Base-by-base conservation (phyloP, 2,329 filamentous ascomycete species). In the Venturia nashicola region DNA sequence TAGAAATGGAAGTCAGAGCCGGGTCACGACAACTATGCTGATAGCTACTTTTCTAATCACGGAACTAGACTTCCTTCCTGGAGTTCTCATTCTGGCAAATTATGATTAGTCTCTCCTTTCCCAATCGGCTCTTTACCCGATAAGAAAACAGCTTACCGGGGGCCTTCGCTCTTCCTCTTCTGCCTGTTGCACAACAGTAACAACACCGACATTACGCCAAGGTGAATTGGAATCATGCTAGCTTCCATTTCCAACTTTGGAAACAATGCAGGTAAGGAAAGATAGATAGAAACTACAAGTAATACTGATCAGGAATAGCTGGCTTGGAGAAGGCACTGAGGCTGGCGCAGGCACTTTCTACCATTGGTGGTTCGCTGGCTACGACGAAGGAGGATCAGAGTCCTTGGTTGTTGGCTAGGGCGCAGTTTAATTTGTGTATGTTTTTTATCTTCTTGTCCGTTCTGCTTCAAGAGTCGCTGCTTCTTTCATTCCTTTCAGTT, bases 241-340 rank as follows among this genome's bases (percentile, higher is more conserved):
- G 18, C 51, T n/a, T 36, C 51, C 3, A 36, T 57, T 12, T 64
- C 62, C 14, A 59, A 61, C n/a, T 64, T 64, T 12, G 62, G 36
- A n/a, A 64, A 64, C 27, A 64, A 64, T 27, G 62, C 62, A n/a
- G 62, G 62, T 64, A 32, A 4, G 36, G 11, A 39, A 4, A 16
- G 16, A n/a, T n/a, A 7, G 23, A 8, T 18, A 3, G 20, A 39
- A 16, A 39, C 5, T 59, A 5, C 12, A 39, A 39, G 7, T 39
- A 39, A 39, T 39, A 11, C 11, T 7, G 6, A 7, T 39, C 16
- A 11, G 12, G 18, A 11, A 14, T 23, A 64, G 62, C 55, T 9
- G 62, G 34, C 5, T 18, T 64, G 46, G 62, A 64, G 55, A 64
- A 64, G 16, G 27, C 55, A 5, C 39, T 64, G 5, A 55, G 62